Conservation (phyloP, 1,284 basidiomycete genomes). For the Vanrija humicola region DNA sequence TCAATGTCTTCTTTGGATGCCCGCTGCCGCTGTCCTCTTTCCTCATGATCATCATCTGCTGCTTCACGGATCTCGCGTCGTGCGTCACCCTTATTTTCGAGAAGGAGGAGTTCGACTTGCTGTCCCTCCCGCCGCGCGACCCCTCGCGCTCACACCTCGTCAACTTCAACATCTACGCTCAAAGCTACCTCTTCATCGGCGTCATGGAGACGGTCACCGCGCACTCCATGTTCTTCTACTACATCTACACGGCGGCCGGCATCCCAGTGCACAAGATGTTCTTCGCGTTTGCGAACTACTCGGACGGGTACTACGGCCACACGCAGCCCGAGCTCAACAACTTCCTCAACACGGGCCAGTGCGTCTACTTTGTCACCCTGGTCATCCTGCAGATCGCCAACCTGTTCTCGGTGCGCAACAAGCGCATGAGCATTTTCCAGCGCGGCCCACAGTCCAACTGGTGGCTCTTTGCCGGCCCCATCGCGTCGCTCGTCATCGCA, state of each 20-base stretch:
- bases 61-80: conserved; percentile 51
- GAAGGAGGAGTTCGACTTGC: conserved; percentile 56
- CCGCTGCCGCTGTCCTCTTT: conserved; percentile 56
- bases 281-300: conserved; percentile 53
- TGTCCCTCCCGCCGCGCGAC: conserved; percentile 62
- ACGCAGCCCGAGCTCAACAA: conserved; percentile 45
- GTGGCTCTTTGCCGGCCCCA: conserved; percentile 54
- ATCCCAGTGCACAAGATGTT: conserved; percentile 56
- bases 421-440: conserved; percentile 54
- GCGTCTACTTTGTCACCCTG: conserved; percentile 59
- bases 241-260: conserved; percentile 54
- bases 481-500: conserved; percentile 52
- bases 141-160: conserved; percentile 53
- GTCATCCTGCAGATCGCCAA: conserved; percentile 66
- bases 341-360: conserved; percentile 52
- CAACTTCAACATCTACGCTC: conserved; percentile 55
- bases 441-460: conserved; percentile 47
- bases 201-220: conserved; percentile 56
- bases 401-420: conserved; percentile 54
- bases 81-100: conserved; percentile 60
- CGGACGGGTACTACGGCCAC: conserved; percentile 47
- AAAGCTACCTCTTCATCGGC: conserved; percentile 64
- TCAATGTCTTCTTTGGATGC: conserved; percentile 54
- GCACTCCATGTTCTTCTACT: conserved; percentile 53
- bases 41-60: conserved; percentile 45